These are phyloP conservation scores for Paragyromitra xinjiangensis DNA, from an alignment of 495 filamentous ascomycete species.

Conservation along the genomic window DNA sequence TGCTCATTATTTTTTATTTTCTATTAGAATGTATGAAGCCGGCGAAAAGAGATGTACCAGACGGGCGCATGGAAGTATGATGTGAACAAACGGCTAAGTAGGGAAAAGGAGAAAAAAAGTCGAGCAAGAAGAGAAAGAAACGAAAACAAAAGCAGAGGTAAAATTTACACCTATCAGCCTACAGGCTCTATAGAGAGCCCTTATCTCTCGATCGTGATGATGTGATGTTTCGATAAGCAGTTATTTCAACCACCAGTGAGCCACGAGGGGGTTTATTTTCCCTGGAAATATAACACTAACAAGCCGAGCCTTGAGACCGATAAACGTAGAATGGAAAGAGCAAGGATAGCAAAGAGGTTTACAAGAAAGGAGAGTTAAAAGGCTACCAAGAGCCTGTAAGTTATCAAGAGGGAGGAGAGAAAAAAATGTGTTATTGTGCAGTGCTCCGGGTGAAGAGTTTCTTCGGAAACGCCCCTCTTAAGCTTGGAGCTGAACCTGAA, in stretches of 20 bases:
- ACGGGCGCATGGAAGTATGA: neutral
- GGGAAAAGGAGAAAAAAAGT: neutral
- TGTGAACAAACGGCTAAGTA: neutral
- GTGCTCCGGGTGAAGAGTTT: slow-evolving; percentile 24
- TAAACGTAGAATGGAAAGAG: no score
- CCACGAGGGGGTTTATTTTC: no score
- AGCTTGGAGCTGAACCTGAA: neutral
- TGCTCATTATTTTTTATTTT: neutral
- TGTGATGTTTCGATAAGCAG: no score
- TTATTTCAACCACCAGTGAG: no score
- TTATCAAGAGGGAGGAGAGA: neutral
- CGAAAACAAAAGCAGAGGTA: neutral
- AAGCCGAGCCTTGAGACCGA: no score
- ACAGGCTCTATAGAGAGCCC: no score
- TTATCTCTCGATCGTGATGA: no score
- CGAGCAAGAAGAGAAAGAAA: no score
- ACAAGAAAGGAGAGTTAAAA: neutral
- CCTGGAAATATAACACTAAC: no score
- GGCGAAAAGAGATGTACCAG: neutral
- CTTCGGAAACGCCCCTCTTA: slow-evolving; percentile 20
- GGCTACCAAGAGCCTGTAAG: neutral
- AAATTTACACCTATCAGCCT: neutral
- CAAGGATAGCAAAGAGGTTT: neutral
- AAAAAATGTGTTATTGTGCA: slow-evolving; percentile 8
- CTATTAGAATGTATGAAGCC: neutral